Base-by-base conservation (phyloP, 148 eudicot genomes). In the Vaccinium corymbosum region DNA sequence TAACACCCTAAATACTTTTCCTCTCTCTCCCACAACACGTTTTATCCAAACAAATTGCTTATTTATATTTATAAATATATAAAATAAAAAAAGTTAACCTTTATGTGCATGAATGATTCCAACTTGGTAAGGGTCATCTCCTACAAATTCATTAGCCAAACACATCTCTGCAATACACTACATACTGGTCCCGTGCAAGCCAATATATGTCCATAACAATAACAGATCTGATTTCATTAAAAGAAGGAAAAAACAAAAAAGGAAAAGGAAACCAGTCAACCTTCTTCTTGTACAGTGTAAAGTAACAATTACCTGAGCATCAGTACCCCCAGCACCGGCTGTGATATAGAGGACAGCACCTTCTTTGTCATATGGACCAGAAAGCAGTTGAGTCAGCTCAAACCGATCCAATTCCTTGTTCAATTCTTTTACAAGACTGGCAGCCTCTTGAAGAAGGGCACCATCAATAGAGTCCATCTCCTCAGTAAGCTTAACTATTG, bases 241-340 rank as follows among this genome's bases (percentile, higher is more conserved):
- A 79, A 25, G 68, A 19, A 55, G 59, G 20, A 56, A 10, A 32
- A 5, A 53, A 3, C 5, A 29, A 29, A 80, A 13, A 16, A 35
- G 9, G n/a, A 2, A 6, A 16, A 55, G 11, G 62, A 15, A 64
- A 61, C 42, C 56, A 55, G 56, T 50, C 59, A 15, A 72, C 8
- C 35, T 19, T 53, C 48, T 22, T 48, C 19, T 4, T 14, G 32
- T 72, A 22, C 50, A 46, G 56, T 50, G 61, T 71, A 78, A 42
- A 84, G 66, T 46, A 84, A 42, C 80, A 79, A 80, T 84, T 88
- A 96, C 99, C 98, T 96, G 99, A 83, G 99, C 99, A 93, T 96
- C 99, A 83, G 99, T 96, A 80, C 99, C 99, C 80, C 99, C 98
- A 42, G 99, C 99, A 86, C 99, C 99, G 84, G 99, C 99, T 83